phyloP scores from a whole-genome alignment of 129 eudicot species.

The Saposhnikovia divaricata region DNA sequence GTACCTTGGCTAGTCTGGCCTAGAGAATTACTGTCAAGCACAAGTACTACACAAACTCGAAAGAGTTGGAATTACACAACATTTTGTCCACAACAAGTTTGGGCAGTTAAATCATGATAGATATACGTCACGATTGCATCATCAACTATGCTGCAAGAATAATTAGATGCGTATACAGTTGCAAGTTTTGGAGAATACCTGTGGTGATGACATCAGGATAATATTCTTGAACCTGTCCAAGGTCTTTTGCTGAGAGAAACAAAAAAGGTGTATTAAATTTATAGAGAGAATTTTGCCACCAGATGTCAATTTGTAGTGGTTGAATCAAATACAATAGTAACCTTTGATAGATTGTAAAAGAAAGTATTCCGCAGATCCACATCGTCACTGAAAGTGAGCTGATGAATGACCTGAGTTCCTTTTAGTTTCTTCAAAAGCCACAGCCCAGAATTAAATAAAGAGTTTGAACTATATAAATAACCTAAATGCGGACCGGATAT shows the following conservation, averaged over 20 bases:
- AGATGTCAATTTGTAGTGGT: neutral
- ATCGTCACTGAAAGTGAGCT: slow-evolving; percentile 87
- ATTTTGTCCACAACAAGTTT: neutral
- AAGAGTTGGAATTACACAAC: neutral
- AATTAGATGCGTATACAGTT: neutral
- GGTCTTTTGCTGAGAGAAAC: slow-evolving; percentile 67
- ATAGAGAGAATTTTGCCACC: neutral
- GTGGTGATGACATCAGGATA: slow-evolving; percentile 84
- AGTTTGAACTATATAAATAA: slow-evolving; percentile 91
- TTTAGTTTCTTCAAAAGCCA: slow-evolving; percentile 96
- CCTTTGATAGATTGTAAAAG: slow-evolving; percentile 92
- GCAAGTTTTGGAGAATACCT: slow-evolving; percentile 42
- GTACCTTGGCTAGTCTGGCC: neutral
- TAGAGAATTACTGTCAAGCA: neutral
- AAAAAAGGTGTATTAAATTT: slow-evolving; percentile 12
- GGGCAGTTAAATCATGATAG: neutral
- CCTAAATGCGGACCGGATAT: slow-evolving; percentile 98
- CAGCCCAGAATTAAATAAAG: slow-evolving; percentile 89
- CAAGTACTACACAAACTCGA: neutral
- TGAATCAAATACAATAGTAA: slow-evolving; percentile 11
- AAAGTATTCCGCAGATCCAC: slow-evolving; percentile 80
- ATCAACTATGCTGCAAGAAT: neutral
- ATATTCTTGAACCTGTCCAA: slow-evolving; percentile 85
- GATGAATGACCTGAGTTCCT: slow-evolving; percentile 93
- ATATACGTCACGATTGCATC: neutral